Evolutionary conservation across 176 grass and related monocot genomes (phyloP).

Genomic region (Carex scoparia): DNA sequence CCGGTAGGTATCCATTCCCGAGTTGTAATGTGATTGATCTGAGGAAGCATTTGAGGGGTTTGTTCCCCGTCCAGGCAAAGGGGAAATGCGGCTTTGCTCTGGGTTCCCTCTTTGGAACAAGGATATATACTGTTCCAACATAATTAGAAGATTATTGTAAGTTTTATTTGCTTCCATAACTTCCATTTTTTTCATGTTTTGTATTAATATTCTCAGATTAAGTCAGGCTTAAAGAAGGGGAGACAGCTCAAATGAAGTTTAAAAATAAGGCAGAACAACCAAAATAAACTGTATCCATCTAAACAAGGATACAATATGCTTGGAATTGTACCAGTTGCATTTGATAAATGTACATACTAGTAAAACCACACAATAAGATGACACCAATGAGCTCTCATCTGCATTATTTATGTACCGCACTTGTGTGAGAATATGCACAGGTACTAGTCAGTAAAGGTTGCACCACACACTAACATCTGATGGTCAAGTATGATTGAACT

Average conservation of each 20-base stretch:
- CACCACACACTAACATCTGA: not conserved
- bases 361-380: not conserved
- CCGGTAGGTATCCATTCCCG: slow-evolving; percentile 38
- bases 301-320: not conserved
- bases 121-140: slow-evolving; percentile 29
- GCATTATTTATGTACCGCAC: not conserved
- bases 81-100: slow-evolving; percentile 37
- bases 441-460: not conserved
- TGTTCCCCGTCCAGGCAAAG: slow-evolving; percentile 37
- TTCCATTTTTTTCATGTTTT: not conserved
- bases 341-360: not conserved
- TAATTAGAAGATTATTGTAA: slow-evolving; percentile 1
- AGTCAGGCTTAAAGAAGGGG: not conserved
- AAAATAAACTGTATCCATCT: not conserved
- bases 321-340: not conserved
- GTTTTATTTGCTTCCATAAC: not conserved
- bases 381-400: not conserved
- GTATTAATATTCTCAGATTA: not conserved
- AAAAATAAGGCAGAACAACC: not conserved
- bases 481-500: not conserved
- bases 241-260: not conserved
- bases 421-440: not conserved
- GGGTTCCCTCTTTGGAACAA: slow-evolving; percentile 36
- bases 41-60: slow-evolving; percentile 8
- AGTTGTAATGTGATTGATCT: slow-evolving; percentile 20